Base-by-base conservation (phyloP, 2,329 filamentous ascomycete genomes). In the Trichoderma aggressivum region DNA sequence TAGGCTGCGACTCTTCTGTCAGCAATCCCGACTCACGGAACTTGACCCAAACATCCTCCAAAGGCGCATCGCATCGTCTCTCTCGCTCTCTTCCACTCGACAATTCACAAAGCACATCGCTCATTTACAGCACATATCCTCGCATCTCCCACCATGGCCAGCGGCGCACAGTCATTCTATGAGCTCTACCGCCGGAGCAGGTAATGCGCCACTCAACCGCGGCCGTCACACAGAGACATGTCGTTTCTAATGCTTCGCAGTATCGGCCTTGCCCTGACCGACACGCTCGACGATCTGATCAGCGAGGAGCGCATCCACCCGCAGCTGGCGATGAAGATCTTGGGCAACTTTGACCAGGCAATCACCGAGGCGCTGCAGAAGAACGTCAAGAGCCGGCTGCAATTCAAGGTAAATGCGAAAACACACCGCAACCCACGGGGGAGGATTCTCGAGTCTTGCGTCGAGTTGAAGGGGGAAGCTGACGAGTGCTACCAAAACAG, bases 141-240 rank as follows among this genome's bases (percentile, higher is more conserved):
- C 11, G 5, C 59, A 18, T n/a, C 53, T 12, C 70, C 36, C 56
- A 79, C 62, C 47, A 87, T 87, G 83, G 84, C 87, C 71, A 82
- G 84, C 61, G 83, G 81, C 73, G 82, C 81, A 74, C 86, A 89
- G 80, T 87, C 87, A 39, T 91, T 88, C 86, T 99, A 98, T 83
- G 96, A 99, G 89, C 91, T 99, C 79, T 99, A 99, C 83, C 93
- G 96, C 78, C 92, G 94, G 85, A 97, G 94, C 90, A 98, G 95
- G 96, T 98, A 64, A 64, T 53, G 28, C 24, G 43, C 67, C 53
- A 26, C 56, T 24, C 34, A 93, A 61, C 39, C 50, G 36, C 21
- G 16, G n/a, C 34, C 50, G 28, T 30, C 39, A 12, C 28, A 43
- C 55, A 53, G 24, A 28, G 18, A 28, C 14, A 28, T 7, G 21